A percentile compares a stretch with the other conserved stretches of the same genome.
phyloP scores from a whole-genome alignment of 495 filamentous ascomycete genomes.

The Tuber melanosporum region DNA sequence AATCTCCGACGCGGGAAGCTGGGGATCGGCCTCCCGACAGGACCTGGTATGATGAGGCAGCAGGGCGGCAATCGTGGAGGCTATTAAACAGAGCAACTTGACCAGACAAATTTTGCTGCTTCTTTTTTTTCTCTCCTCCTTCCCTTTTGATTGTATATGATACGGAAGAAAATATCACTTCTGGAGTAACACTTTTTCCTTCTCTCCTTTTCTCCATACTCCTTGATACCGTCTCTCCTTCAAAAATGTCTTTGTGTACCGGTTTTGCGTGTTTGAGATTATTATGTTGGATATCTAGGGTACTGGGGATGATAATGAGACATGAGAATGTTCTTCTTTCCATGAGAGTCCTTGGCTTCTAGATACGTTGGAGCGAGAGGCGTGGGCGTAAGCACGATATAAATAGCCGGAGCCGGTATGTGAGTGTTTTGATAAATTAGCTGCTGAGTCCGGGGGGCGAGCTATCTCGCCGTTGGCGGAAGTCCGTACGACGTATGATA shows the following conservation, averaged over 20 bases:
- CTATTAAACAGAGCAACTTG: constrained; percentile 8
- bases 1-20: constrained; percentile 14
- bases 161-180: not conserved
- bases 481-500: too few species aligned
- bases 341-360: not conserved
- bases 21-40: constrained; percentile 48
- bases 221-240: not conserved
- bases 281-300: not conserved
- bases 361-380: not conserved
- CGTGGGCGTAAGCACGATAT: not conserved
- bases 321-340: not conserved
- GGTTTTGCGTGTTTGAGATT: not conserved
- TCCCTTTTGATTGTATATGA: not conserved
- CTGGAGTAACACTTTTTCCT: not conserved
- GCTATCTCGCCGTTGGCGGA: too few species aligned
- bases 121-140: not conserved
- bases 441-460: not conserved
- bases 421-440: not conserved
- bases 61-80: constrained; percentile 18
- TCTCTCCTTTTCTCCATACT: not conserved
- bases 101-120: not conserved
- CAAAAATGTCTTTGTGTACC: not conserved
- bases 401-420: not conserved
- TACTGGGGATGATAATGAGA: not conserved
- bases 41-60: constrained; percentile 42